A percentile compares a stretch with the other conserved stretches of the same genome.
Evolutionary conservation across 2,329 filamentous ascomycete genomes (phyloP).

Genomic region (Botrytis fragariae): DNA sequence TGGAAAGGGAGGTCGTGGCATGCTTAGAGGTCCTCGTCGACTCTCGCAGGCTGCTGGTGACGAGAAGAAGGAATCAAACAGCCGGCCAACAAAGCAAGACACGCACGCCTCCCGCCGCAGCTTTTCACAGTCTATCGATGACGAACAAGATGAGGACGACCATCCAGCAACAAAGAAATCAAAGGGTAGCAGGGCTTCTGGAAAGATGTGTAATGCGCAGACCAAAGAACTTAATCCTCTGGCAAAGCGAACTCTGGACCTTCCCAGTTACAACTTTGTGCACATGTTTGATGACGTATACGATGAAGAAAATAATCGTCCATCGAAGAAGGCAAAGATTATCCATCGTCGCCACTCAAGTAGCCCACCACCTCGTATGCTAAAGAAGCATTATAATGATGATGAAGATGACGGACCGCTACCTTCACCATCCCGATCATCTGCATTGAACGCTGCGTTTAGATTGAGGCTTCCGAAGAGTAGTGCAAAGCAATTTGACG

Average conservation of each 20-base stretch:
- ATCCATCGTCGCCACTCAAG: not conserved
- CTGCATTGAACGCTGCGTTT: not conserved
- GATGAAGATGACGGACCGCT: not conserved
- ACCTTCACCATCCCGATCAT: too few species aligned
- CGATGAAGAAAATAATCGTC: not conserved
- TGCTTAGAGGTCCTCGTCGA: constrained; percentile 2
- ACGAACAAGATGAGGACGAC: not conserved
- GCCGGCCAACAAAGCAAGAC: not conserved
- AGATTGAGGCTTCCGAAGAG: not conserved
- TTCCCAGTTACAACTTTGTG: not conserved
- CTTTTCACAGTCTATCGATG: not conserved
- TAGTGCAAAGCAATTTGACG: not conserved
- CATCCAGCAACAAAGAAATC: not conserved
- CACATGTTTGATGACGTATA: not conserved
- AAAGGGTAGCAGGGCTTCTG: not conserved
- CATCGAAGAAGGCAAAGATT: not conserved
- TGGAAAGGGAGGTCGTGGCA: not conserved
- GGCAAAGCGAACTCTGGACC: not conserved
- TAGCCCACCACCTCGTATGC: not conserved
- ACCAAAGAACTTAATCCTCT: not conserved
- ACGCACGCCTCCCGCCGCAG: not conserved
- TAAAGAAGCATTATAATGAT: not conserved
- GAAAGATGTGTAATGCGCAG: not conserved
- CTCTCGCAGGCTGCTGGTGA: not conserved
- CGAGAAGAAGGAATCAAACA: not conserved